These are phyloP conservation scores for Stellera chamaejasme DNA, from an alignment of 345 rosid species.

Conservation along the genomic window DNA sequence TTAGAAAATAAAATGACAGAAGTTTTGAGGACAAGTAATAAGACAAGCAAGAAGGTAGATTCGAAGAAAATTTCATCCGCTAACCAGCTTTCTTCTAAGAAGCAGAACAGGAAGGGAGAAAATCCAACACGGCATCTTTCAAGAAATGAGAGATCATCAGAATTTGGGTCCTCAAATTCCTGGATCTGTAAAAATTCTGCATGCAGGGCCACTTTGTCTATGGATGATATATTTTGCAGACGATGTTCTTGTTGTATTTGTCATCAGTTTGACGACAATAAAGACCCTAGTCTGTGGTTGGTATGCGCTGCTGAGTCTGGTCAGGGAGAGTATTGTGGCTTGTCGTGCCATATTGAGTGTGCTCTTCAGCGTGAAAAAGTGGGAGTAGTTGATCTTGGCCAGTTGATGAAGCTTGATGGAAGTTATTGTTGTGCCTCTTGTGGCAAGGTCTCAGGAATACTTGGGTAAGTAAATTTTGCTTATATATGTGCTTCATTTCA, in stretches of 20 bases:
- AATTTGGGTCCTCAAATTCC: conserved; percentile 36
- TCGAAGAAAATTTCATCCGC: conserved; percentile 30
- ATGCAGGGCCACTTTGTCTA: conserved; percentile 50
- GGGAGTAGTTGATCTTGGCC: conserved; percentile 79
- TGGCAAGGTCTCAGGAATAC: conserved; percentile 92
- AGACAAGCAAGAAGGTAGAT: conserved; percentile 60
- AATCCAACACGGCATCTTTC: conserved; percentile 39
- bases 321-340: conserved; percentile 67
- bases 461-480: conserved; percentile 45
- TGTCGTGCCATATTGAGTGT: conserved; percentile 93
- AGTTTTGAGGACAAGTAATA: conserved; percentile 30
- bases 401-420: conserved; percentile 77
- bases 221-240: conserved; percentile 76
- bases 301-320: conserved; percentile 52
- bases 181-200: conserved; percentile 76
- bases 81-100: conserved; percentile 37
- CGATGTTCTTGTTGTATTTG: conserved; percentile 98
- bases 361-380: conserved; percentile 76
- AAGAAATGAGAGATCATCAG: conserved; percentile 32
- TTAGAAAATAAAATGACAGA: conserved; percentile 67
- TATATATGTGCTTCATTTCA: no score
- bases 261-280: conserved; percentile 83
- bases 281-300: conserved; percentile 82
- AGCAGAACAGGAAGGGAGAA: conserved; percentile 64
- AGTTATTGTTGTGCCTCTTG: conserved; percentile 93